These are phyloP conservation scores for Dentipellis fragilis DNA, from an alignment of 768 basidiomycete genomes.

Conservation along the genomic window DNA sequence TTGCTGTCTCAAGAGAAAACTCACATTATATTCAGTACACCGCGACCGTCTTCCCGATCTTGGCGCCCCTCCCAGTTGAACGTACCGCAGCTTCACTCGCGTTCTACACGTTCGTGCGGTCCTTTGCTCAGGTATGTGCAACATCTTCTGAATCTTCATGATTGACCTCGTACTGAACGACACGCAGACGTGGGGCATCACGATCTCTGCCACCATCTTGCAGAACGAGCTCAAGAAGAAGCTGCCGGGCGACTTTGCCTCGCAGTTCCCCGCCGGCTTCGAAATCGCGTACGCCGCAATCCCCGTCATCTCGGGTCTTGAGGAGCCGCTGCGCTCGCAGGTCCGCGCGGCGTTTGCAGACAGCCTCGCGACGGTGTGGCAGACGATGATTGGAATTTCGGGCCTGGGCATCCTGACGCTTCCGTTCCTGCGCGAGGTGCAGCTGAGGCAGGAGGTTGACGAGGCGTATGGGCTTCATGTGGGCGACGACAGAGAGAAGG, in stretches of 20 bases:
- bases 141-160: neutral
- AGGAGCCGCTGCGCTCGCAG: constrained; percentile 21
- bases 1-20: no score
- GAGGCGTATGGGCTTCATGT: neutral
- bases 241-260: constrained; percentile 30
- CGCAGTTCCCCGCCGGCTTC: constrained; percentile 25
- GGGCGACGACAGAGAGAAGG: no score
- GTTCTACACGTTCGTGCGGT: constrained; percentile 19
- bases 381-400: constrained; percentile 29
- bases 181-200: constrained; percentile 38
- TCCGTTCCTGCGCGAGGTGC: constrained; percentile 20
- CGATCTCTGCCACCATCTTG: constrained; percentile 38
- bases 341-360: constrained; percentile 33
- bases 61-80: constrained; percentile 20
- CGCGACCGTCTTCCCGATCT: constrained; percentile 10
- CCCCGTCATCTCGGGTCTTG: constrained; percentile 27
- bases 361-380: constrained; percentile 32
- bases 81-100: constrained; percentile 25
- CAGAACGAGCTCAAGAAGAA: constrained; percentile 35
- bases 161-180: neutral
- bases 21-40: neutral
- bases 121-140: constrained; percentile 15
- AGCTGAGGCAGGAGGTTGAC: neutral
- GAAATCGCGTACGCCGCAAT: constrained; percentile 38
- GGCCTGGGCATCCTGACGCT: constrained; percentile 26